Evolutionary conservation across 345 rosid species (phyloP), one percentile per base, ranked within the genome.

Genomic region (Hypericum perforatum): DNA sequence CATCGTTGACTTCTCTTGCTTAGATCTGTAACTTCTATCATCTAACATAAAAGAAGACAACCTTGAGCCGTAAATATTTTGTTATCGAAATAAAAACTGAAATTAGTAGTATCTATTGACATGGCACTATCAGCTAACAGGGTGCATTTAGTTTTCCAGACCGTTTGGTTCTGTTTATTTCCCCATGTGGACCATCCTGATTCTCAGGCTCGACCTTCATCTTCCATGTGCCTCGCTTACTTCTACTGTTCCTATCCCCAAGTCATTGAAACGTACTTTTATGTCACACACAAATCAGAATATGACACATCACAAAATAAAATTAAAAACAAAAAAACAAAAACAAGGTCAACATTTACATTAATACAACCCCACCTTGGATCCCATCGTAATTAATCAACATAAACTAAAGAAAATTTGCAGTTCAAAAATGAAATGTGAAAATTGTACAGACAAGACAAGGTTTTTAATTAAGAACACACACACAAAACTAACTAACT

Each of bases 161-260:
- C 55, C 56, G 43, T 54, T 54, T 53, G 49, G 63, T 50, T 63
- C 49, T 75, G 63, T 56, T 46, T 54, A 42, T 43, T 38, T 38
- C 32, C 32, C 44, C 69, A 52, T 41, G 72, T 77, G 73, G 83
- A 64, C 49, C 80, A 64, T 60, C 63, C 29, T 45, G n/a, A 29
- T 60, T 73, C 65, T 53, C 59, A 63, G 47, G 57, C 49, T 41
- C 55, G 1, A 22, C 32, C 70, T 65, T 73, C 65, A 49, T 58
- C 16, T 44, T 66, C 69, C 80, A 78, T 75, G 78, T 78, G 78
- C 45, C 66, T 58, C 54, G 37, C 49, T 54, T 41, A 39, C 58
- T 48, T 14, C 32, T 22, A 22, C 32, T 22, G 37, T 67, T 56
- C 56, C 48, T 43, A 49, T 59, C 45, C 29, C 11, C 14, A 22